phyloP scores from a whole-genome alignment of 108 stramenopile species.

The Phaeodactylum tricornutum region DNA sequence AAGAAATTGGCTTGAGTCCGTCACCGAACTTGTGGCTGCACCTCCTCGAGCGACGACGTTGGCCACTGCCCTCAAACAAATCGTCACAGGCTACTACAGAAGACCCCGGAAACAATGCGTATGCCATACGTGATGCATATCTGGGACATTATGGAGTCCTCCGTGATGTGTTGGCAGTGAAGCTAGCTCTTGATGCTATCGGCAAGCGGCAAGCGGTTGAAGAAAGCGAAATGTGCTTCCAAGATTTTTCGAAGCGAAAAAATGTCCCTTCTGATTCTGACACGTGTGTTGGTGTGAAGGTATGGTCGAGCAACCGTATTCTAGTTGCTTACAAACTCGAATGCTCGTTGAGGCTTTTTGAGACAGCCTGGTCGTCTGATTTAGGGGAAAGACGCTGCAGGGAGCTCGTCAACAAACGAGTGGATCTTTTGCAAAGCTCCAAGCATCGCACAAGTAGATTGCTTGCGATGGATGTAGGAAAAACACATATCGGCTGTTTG shows the following conservation, averaged over 20 bases:
- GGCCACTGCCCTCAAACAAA: slow-evolving; percentile 22
- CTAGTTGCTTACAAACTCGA: slow-evolving; percentile 26
- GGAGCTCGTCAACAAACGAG: slow-evolving; percentile 15
- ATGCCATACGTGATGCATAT: slow-evolving; percentile 20
- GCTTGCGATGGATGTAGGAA: slow-evolving; percentile 29
- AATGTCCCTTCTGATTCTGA: slow-evolving; percentile 13
- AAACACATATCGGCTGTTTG: slow-evolving; percentile 29
- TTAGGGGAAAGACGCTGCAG: slow-evolving; percentile 12
- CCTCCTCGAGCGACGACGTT: slow-evolving; percentile 28
- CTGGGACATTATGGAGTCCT: slow-evolving; percentile 24
- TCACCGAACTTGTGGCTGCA: slow-evolving; percentile 37
- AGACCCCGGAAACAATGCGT: too few relatives aligned
- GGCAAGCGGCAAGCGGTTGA: too few relatives aligned
- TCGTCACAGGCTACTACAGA: background rate
- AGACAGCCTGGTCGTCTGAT: slow-evolving; percentile 4
- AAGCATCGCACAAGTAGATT: slow-evolving; percentile 20
- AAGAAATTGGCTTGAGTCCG: slow-evolving; percentile 32
- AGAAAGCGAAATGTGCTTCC: slow-evolving; percentile 20
- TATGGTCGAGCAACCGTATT: slow-evolving; percentile 21
- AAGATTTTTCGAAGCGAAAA: slow-evolving; percentile 13
- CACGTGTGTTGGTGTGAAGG: slow-evolving; percentile 13
- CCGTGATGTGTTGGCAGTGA: slow-evolving; percentile 19
- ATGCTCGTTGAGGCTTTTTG: slow-evolving; percentile 34
- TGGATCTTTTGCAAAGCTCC: slow-evolving; percentile 29
- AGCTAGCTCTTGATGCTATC: too few relatives aligned